phyloP scores from a whole-genome alignment of 768 basidiomycete genomes.

The Rhizopogon sp. region DNA sequence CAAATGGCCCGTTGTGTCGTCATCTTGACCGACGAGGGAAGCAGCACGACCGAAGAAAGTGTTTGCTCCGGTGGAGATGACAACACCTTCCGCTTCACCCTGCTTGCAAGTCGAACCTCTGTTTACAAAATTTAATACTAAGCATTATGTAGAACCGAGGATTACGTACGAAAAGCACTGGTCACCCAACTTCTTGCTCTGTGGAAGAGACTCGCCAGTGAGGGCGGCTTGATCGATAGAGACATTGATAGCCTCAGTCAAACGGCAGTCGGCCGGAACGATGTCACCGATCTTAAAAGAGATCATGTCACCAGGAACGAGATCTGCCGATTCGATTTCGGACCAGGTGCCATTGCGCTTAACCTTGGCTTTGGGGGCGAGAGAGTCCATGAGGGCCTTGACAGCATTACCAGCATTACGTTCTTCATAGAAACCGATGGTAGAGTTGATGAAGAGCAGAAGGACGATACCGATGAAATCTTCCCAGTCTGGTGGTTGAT shows the following conservation, averaged over 20 bases:
- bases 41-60: slow-evolving; percentile 99
- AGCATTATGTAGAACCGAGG: slow-evolving; percentile 1
- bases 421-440: slow-evolving; percentile 98
- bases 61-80: slow-evolving; percentile 97
- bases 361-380: slow-evolving; percentile 95
- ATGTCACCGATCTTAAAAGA: slow-evolving; percentile 99
- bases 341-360: slow-evolving; percentile 81
- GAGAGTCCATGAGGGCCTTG: slow-evolving; percentile 99
- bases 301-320: slow-evolving; percentile 95
- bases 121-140: slow-evolving; percentile 2
- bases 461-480: slow-evolving; percentile 97
- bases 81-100: slow-evolving; percentile 98
- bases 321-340: slow-evolving; percentile 85
- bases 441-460: slow-evolving; percentile 89
- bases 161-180: slow-evolving; percentile 93
- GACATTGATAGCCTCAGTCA: slow-evolving; percentile 94
- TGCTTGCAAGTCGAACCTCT: slow-evolving; percentile 98
- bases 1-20: slow-evolving; percentile 96
- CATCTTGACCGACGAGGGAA: slow-evolving; percentile 94
- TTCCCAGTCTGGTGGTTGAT: slow-evolving; percentile 87
- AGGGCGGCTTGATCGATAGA: slow-evolving; percentile 98
- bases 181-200: slow-evolving; percentile 87
- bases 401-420: slow-evolving; percentile 97
- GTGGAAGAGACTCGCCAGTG: slow-evolving; percentile 94
- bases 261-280: slow-evolving; percentile 96